Conservation (phyloP, 2,329 filamentous ascomycete species). For the Beauveria scarabaeidicola region DNA sequence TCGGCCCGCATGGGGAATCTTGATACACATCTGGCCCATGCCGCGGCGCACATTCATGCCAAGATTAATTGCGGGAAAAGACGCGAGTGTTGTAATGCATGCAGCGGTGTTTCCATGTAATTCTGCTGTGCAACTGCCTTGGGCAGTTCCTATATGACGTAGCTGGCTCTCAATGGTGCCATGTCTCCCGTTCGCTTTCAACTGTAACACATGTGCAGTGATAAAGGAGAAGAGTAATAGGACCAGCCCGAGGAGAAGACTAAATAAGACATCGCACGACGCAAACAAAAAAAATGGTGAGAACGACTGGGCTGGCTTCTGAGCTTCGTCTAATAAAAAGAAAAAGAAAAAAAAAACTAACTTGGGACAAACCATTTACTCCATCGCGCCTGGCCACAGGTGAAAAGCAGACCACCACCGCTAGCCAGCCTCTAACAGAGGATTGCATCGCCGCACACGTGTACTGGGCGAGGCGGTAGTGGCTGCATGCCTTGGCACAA, state of each 20-base stretch:
- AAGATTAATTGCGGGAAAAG: background rate
- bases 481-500: background rate
- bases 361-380: background rate
- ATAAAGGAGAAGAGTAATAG: background rate
- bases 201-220: conserved; percentile 1
- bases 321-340: background rate
- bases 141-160: background rate
- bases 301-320: conserved; percentile 2
- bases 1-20: no score
- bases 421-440: background rate
- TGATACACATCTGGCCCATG: background rate
- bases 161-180: background rate
- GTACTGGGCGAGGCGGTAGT: background rate
- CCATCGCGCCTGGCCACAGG: conserved; percentile 6
- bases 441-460: background rate
- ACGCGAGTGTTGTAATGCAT: background rate
- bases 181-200: background rate
- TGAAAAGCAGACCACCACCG: background rate
- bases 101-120: conserved; percentile 1
- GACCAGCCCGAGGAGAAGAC: background rate
- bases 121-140: background rate
- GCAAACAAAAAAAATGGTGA: background rate
- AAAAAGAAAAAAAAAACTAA: background rate
- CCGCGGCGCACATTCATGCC: background rate
- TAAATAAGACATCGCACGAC: background rate